A percentile compares a stretch with the other conserved stretches of the same genome.
Conservation (phyloP, 1,284 basidiomycete genomes). For the Sphagnurus paluster region DNA sequence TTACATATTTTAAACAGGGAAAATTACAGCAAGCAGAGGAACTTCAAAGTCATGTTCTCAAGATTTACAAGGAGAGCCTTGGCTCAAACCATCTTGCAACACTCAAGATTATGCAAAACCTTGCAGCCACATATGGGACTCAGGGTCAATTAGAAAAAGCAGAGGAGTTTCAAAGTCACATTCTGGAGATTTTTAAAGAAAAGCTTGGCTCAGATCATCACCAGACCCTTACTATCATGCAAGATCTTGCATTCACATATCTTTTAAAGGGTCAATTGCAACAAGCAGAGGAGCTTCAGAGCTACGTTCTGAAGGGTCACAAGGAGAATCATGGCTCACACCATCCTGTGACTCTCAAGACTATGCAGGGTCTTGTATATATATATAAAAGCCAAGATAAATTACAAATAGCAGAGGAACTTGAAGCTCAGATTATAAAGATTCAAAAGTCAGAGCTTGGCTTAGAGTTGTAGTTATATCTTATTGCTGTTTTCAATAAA, state of each 20-base stretch:
- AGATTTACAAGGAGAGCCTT: too few relatives aligned
- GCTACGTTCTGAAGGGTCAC: not conserved
- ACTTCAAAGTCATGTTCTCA: not conserved
- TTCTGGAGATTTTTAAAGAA: not conserved
- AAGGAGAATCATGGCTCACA: too few relatives aligned
- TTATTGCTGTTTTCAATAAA: conserved; percentile 43
- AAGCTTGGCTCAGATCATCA: not conserved
- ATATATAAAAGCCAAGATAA: not conserved
- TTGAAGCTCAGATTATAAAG: not conserved
- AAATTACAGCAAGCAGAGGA: conserved; percentile 1
- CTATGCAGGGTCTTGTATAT: too few relatives aligned
- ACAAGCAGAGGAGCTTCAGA: conserved; percentile 1
- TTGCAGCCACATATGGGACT: not conserved
- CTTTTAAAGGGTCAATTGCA: not conserved
- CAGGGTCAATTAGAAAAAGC: not conserved
- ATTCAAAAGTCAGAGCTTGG: not conserved
- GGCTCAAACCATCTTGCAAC: too few relatives aligned
- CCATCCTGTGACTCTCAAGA: too few relatives aligned
- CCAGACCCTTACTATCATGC: too few relatives aligned
- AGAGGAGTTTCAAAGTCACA: not conserved
- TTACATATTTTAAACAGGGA: not conserved
- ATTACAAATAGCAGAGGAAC: not conserved
- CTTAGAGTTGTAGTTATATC: too few relatives aligned
- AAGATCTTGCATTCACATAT: not conserved
- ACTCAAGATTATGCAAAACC: not conserved